Evolutionary conservation across 257 asterid genomes (phyloP).

Genomic region (Primulina huaijiensis): DNA sequence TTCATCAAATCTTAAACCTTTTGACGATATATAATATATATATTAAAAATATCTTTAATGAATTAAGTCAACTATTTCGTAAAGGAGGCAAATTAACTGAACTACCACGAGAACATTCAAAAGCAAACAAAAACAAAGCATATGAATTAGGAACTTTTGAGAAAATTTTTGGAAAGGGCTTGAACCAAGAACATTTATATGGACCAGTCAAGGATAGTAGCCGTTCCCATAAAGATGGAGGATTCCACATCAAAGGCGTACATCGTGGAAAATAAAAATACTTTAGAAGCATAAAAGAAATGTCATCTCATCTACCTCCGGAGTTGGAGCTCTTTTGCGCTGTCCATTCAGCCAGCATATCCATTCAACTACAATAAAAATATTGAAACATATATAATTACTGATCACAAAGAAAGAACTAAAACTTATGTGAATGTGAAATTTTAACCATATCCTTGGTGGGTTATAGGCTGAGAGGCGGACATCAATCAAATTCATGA

Average conservation of each 20-base stretch:
- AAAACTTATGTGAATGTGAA: background rate
- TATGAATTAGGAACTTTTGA: no score
- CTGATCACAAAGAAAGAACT: constrained; percentile 23
- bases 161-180: background rate
- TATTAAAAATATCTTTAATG: no score
- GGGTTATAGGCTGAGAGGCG: background rate
- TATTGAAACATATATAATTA: constrained; percentile 33
- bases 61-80: no score
- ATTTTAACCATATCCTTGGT: background rate
- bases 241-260: background rate
- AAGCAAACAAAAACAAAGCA: no score
- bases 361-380: constrained; percentile 87
- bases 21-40: no score
- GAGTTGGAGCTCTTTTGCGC: constrained; percentile 82
- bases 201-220: background rate
- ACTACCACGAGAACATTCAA: no score
- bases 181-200: background rate
- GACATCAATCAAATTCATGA: constrained; percentile 6
- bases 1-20: no score
- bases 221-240: no score
- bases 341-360: constrained; percentile 99
- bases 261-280: background rate
- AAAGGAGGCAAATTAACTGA: no score
- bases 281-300: background rate
- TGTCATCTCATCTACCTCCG: constrained; percentile 52